Percentiles rank a stretch among this genome's conserved stretches.
Evolutionary conservation across 768 basidiomycete species (phyloP).

Genomic region (Tulasnella sp.): DNA sequence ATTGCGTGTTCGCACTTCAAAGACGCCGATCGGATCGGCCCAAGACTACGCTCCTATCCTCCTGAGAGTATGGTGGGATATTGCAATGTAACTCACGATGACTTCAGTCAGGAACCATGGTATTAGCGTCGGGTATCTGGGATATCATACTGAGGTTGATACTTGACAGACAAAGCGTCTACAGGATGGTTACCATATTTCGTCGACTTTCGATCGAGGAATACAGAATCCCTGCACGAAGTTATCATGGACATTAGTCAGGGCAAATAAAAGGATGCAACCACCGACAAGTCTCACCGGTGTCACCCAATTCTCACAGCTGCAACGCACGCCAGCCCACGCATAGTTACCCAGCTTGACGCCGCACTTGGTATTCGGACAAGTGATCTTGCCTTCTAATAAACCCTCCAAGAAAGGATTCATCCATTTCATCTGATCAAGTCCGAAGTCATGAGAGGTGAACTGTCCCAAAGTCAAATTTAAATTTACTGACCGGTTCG

Average conservation of each 20-base stretch:
- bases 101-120: too few species aligned
- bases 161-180: too few species aligned
- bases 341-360: slow-evolving; percentile 95
- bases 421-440: slow-evolving; percentile 88
- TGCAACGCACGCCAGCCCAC: slow-evolving; percentile 90
- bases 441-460: too few species aligned
- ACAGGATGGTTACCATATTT: slow-evolving; percentile 31
- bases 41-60: too few species aligned
- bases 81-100: too few species aligned
- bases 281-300: slow-evolving; percentile 63
- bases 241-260: not conserved
- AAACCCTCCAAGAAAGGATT: slow-evolving; percentile 61
- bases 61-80: too few species aligned
- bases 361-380: slow-evolving; percentile 84
- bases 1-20: too few species aligned
- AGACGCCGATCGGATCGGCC: too few species aligned
- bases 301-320: slow-evolving; percentile 86
- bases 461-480: too few species aligned
- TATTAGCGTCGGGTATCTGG: too few species aligned
- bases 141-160: too few species aligned
- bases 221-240: slow-evolving; percentile 42
- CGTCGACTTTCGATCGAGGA: slow-evolving; percentile 44
- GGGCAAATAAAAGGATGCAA: not conserved
- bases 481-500: slow-evolving; percentile 60
- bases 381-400: slow-evolving; percentile 78